Evolutionary conservation across 441 rosid genomes (phyloP), one percentile per base, ranked within the genome.

Genomic region (Macaranga tanarius): DNA sequence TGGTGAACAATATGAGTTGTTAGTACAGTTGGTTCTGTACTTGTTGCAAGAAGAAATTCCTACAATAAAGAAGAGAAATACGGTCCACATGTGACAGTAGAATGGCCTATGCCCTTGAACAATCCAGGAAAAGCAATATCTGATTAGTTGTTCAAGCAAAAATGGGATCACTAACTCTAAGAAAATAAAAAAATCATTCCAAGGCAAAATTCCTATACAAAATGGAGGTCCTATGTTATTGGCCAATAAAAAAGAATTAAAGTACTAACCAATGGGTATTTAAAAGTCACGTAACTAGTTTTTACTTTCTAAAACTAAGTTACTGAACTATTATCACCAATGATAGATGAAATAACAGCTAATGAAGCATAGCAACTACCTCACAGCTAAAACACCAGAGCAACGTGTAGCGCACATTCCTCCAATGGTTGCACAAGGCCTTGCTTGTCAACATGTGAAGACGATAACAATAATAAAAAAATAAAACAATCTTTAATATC

Each of bases 401-500:
- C 97, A 92, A 61, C 97, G 97, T 62, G 97, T 94, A 70, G 99
- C 95, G 80, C 99, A 92, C 99, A 90, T 94, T 68, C 99, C 99
- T 54, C 99, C 95, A 40, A 94, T 88, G 70, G 87, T 84, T 77
- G 97, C 99, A 58, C 97, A 94, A 20, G 99, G 99, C 59, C 97
- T 97, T 94, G 89, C 67, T 76, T 47, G 58, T 71, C 52, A 80
- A 67, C 19, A 57, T 55, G 64, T 70, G 64, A 75, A 66, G 62
- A 76, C 60, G 55, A 62, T 63, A 40, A 62, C 31, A 58, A 26
- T 11, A 71, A 44, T 51, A 26, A 23, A 48, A 77, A 65, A 61
- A 57, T 16, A 50, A 62, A 15, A 72, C 19, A 67, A 23, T 4
- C 19, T 50, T 22, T 25, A 4, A 62, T 10, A 48, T 8, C n/a